Evolutionary conservation across 2,329 filamentous ascomycete genomes (phyloP).

Genomic region (Dothistroma pini): DNA sequence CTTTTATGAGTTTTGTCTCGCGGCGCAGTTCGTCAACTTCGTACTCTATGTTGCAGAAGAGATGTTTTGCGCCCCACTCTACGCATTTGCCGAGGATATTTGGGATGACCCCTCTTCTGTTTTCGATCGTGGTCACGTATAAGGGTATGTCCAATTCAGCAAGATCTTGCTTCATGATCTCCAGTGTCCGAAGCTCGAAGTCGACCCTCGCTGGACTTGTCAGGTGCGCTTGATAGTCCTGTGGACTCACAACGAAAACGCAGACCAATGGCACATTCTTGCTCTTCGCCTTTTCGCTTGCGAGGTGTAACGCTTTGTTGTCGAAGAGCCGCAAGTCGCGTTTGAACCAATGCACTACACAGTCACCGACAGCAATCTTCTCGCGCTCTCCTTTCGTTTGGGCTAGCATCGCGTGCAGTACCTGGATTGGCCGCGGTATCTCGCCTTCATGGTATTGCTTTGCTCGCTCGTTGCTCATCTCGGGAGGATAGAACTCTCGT

Average conservation of each 20-base stretch:
- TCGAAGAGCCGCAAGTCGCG: conserved; percentile 70
- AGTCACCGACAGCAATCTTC: conserved; percentile 52
- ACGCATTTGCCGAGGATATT: conserved; percentile 63
- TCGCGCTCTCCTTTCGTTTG: conserved; percentile 57
- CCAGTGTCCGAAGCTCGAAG: conserved; percentile 71
- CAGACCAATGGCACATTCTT: conserved; percentile 69
- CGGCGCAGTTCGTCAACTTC: conserved; percentile 85
- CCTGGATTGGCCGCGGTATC: conserved; percentile 69
- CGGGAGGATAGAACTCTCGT: conserved; percentile 72
- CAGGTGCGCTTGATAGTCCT: conserved; percentile 80
- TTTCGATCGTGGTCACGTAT: conserved; percentile 67
- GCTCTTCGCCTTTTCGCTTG: conserved; percentile 62
- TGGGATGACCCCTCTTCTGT: conserved; percentile 58
- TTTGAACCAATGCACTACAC: conserved; percentile 89
- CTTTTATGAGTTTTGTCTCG: conserved; percentile 63
- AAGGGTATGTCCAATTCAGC: conserved; percentile 71
- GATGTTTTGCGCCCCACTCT: conserved; percentile 68
- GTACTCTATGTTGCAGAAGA: conserved; percentile 85
- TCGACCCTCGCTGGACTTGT: conserved; percentile 71
- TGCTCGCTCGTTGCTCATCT: conserved; percentile 80
- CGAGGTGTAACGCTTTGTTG: conserved; percentile 67
- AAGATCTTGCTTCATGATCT: conserved; percentile 61
- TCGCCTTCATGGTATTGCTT: conserved; percentile 67
- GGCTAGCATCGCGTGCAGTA: conserved; percentile 57
- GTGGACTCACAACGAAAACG: conserved; percentile 74